Conservation (phyloP, 2,329 filamentous ascomycete species). For the Cercospora citrullina region DNA sequence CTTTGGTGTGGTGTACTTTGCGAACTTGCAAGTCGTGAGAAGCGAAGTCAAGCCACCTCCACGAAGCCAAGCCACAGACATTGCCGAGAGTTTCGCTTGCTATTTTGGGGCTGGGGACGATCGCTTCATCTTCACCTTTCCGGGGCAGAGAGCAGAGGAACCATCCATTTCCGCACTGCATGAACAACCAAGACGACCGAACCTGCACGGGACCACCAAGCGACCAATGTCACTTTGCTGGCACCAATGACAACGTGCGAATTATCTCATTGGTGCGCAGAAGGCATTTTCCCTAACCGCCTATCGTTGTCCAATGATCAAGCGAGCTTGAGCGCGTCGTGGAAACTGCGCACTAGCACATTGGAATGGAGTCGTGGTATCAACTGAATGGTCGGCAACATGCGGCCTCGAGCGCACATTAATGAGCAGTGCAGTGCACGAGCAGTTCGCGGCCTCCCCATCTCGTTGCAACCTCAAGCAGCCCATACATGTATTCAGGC, state of each 20-base stretch:
- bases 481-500: not conserved
- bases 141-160: not conserved
- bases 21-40: not conserved
- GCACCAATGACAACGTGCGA: not conserved
- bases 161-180: not conserved
- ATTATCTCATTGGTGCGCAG: conserved; percentile 3
- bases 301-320: conserved; percentile 5
- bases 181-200: not conserved
- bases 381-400: not conserved
- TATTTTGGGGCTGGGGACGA: not conserved
- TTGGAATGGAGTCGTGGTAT: not conserved
- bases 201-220: not conserved
- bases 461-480: not conserved
- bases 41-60: not conserved
- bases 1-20: not conserved
- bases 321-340: not conserved
- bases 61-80: not conserved
- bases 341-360: not conserved
- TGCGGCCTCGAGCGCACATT: not conserved
- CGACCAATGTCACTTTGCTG: not conserved
- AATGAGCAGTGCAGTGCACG: not conserved
- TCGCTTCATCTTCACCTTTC: not conserved
- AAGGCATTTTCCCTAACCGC: conserved; percentile 5
- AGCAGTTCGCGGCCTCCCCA: not conserved
- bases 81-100: not conserved